Conservation (phyloP, 345 rosid genomes). For the Schrenkiella parvula region DNA sequence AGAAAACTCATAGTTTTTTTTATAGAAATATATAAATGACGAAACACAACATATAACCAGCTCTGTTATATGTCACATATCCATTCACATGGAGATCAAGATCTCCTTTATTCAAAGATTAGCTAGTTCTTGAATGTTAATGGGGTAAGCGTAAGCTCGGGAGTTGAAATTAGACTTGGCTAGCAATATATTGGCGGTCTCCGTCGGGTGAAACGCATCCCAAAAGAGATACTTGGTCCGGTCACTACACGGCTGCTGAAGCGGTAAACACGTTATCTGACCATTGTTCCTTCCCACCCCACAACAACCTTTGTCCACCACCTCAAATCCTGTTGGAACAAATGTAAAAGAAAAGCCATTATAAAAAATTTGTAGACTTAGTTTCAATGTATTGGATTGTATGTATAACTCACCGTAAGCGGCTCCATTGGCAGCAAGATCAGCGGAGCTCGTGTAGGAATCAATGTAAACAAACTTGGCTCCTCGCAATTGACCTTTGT, state of each 20-base stretch:
- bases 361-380: neutral
- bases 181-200: slow-evolving; percentile 50
- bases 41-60: neutral
- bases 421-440: slow-evolving; percentile 46
- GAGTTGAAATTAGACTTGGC: slow-evolving; percentile 57
- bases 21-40: neutral
- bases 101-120: slow-evolving; percentile 28
- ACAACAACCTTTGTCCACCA: slow-evolving; percentile 83
- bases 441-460: slow-evolving; percentile 55
- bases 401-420: slow-evolving; percentile 37
- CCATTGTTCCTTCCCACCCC: slow-evolving; percentile 96
- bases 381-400: neutral
- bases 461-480: slow-evolving; percentile 75
- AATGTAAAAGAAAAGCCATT: neutral
- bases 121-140: slow-evolving; percentile 67
- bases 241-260: slow-evolving; percentile 59
- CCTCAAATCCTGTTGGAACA: slow-evolving; percentile 56
- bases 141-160: slow-evolving; percentile 57
- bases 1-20: slow-evolving; percentile 6
- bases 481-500: slow-evolving; percentile 60
- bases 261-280: slow-evolving; percentile 83
- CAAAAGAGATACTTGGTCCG: slow-evolving; percentile 73
- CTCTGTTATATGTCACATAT: neutral
- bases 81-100: neutral
- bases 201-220: slow-evolving; percentile 97